Percentiles rank a stretch among this genome's conserved stretches.
These are phyloP conservation scores for Colletotrichum higginsianum DNA, from an alignment of 2,329 filamentous ascomycete genomes.

Conservation along the genomic window DNA sequence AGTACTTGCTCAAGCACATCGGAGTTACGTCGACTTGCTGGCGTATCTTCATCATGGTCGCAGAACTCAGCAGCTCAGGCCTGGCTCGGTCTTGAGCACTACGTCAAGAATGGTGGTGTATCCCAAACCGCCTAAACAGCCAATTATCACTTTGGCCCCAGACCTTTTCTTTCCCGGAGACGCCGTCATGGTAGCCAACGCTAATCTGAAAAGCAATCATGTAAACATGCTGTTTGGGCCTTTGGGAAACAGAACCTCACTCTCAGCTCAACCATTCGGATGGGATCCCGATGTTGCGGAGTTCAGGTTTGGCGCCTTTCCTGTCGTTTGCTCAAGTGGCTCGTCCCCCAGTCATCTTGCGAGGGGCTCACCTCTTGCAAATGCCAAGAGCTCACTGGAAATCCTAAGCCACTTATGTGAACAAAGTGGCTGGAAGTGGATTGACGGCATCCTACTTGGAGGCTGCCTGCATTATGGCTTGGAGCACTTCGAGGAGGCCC, in stretches of 20 bases:
- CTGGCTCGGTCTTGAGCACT: constrained; percentile 50
- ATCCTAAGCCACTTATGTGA: constrained; percentile 82
- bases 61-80: constrained; percentile 60
- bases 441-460: constrained; percentile 91
- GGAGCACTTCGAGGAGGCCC: constrained; percentile 83
- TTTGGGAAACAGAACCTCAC: not conserved
- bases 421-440: constrained; percentile 88
- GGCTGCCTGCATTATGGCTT: constrained; percentile 94
- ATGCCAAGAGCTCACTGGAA: constrained; percentile 78
- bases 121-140: constrained; percentile 64
- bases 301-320: constrained; percentile 7
- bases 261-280: not conserved
- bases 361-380: constrained; percentile 27
- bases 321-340: constrained; percentile 1
- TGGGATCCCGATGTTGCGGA: constrained; percentile 21
- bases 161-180: constrained; percentile 21
- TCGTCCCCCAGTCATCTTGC: constrained; percentile 8
- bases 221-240: constrained; percentile 9
- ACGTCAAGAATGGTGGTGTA: constrained; percentile 68
- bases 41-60: constrained; percentile 74
- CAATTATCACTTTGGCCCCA: constrained; percentile 33
- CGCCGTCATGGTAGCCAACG: constrained; percentile 2
- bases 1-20: constrained; percentile 78
- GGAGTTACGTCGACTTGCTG: constrained; percentile 80
- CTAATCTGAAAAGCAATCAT: constrained; percentile 20